phyloP scores from a whole-genome alignment of 192 early-diverging fungal genomes.

The Podila horticola region DNA sequence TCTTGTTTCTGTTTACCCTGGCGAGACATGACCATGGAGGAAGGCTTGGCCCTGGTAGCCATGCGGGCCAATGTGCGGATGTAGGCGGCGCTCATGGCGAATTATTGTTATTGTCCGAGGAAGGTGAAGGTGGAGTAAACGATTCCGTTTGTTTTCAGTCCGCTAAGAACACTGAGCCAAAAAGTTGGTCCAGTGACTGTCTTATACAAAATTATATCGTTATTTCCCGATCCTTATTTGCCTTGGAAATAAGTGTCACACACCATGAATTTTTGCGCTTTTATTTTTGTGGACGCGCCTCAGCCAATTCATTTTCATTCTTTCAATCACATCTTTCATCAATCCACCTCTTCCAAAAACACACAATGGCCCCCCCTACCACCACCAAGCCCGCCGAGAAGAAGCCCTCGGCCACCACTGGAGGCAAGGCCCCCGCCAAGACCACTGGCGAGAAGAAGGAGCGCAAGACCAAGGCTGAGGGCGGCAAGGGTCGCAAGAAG shows the following conservation, averaged over 20 bases:
- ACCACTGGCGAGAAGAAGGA: slow-evolving; percentile 55
- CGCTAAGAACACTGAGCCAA: too few relatives aligned
- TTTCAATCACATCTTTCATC: neutral
- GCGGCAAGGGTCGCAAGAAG: slow-evolving; percentile 74
- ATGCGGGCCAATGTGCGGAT: slow-evolving; percentile 42
- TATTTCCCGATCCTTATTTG: too few relatives aligned
- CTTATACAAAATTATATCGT: too few relatives aligned
- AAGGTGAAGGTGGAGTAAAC: neutral
- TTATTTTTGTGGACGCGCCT: neutral
- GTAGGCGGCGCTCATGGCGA: slow-evolving; percentile 13
- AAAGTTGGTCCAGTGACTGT: too few relatives aligned
- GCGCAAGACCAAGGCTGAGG: slow-evolving; percentile 63
- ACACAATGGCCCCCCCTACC: neutral
- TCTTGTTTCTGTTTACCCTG: slow-evolving; percentile 22
- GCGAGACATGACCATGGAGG: slow-evolving; percentile 11
- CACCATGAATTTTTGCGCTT: neutral
- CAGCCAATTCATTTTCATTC: neutral
- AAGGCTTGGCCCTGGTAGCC: slow-evolving; percentile 23
- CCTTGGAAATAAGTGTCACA: too few relatives aligned
- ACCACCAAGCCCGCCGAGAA: slow-evolving; percentile 35
- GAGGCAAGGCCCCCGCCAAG: slow-evolving; percentile 63
- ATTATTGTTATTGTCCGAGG: neutral
- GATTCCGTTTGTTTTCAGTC: too few relatives aligned
- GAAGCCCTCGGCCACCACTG: slow-evolving; percentile 59
- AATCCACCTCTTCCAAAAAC: neutral